A percentile compares a stretch with the other conserved stretches of the same genome.
phyloP scores from a whole-genome alignment of 2,329 filamentous ascomycete species.

The Penicillium sumatraense region DNA sequence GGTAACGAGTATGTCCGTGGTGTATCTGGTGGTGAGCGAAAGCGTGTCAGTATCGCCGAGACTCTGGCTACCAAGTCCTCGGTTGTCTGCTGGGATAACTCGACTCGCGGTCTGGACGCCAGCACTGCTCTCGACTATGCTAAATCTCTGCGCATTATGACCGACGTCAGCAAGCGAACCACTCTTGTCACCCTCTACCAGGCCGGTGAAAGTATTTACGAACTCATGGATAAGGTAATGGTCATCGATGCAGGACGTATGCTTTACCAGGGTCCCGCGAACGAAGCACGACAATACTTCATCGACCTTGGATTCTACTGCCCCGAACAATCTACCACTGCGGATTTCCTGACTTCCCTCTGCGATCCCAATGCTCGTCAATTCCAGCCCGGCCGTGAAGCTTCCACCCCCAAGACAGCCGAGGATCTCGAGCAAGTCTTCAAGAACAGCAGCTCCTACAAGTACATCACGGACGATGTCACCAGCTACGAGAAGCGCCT shows the following conservation, averaged over 20 bases:
- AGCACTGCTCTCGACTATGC: constrained; percentile 80
- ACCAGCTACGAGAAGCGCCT: constrained; percentile 63
- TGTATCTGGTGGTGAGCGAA: constrained; percentile 79
- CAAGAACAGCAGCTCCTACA: constrained; percentile 64
- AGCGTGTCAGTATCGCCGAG: constrained; percentile 79
- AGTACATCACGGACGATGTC: constrained; percentile 65
- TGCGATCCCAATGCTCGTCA: constrained; percentile 74
- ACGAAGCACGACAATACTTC: constrained; percentile 69
- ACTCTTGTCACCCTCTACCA: constrained; percentile 75
- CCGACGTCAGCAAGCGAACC: constrained; percentile 73
- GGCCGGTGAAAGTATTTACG: constrained; percentile 70
- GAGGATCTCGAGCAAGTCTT: constrained; percentile 72
- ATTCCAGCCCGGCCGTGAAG: constrained; percentile 68
- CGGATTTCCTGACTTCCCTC: constrained; percentile 77
- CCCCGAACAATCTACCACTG: constrained; percentile 66
- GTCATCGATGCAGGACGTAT: constrained; percentile 75
- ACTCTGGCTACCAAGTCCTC: constrained; percentile 74
- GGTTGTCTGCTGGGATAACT: constrained; percentile 80
- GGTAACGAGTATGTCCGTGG: constrained; percentile 75
- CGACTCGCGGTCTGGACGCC: constrained; percentile 77
- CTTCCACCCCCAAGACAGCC: constrained; percentile 69
- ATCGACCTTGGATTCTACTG: constrained; percentile 66
- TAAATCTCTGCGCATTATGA: constrained; percentile 72
- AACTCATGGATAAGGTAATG: constrained; percentile 79
- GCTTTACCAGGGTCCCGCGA: constrained; percentile 67